Conservation (phyloP, 345 rosid species). For the Hibiscus trionum region DNA sequence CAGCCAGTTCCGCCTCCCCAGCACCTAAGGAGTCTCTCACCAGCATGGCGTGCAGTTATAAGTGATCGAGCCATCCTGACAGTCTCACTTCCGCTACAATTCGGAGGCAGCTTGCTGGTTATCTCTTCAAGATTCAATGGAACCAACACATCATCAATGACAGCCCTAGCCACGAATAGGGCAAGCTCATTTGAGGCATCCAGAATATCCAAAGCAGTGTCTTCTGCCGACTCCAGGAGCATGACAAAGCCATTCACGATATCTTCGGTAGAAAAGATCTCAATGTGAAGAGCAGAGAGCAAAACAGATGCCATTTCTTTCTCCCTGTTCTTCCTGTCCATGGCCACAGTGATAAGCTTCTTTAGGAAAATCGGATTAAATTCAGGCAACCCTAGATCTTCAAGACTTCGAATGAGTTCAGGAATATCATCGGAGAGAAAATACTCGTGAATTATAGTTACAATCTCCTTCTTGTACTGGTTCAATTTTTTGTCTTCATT, state of each 20-base stretch:
- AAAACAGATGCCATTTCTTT: constrained; percentile 99
- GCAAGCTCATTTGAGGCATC: constrained; percentile 98
- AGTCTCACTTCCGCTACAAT: constrained; percentile 81
- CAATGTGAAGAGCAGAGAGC: constrained; percentile 88
- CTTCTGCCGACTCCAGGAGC: constrained; percentile 96
- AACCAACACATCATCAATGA: constrained; percentile 87
- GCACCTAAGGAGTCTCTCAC: constrained; percentile 92
- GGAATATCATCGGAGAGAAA: constrained; percentile 97
- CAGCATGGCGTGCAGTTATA: constrained; percentile 89
- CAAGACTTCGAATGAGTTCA: constrained; percentile 79
- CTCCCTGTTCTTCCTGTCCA: constrained; percentile 98
- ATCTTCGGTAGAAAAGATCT: constrained; percentile 88
- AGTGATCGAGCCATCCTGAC: constrained; percentile 71
- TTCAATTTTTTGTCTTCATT: constrained; percentile 46
- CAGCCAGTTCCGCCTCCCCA: constrained; percentile 99
- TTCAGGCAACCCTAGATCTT: constrained; percentile 69
- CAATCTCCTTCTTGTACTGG: constrained; percentile 68
- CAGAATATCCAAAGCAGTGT: constrained; percentile 85
- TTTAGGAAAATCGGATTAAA: constrained; percentile 77
- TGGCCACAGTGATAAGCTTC: constrained; percentile 84
- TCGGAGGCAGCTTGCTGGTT: constrained; percentile 57
- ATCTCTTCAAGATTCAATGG: constrained; percentile 92
- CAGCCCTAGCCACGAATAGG: constrained; percentile 93
- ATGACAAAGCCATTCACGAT: constrained; percentile 79
- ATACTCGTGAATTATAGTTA: constrained; percentile 84